Base-by-base conservation (phyloP, 768 basidiomycete species). In the Pulveroboletus sp. region DNA sequence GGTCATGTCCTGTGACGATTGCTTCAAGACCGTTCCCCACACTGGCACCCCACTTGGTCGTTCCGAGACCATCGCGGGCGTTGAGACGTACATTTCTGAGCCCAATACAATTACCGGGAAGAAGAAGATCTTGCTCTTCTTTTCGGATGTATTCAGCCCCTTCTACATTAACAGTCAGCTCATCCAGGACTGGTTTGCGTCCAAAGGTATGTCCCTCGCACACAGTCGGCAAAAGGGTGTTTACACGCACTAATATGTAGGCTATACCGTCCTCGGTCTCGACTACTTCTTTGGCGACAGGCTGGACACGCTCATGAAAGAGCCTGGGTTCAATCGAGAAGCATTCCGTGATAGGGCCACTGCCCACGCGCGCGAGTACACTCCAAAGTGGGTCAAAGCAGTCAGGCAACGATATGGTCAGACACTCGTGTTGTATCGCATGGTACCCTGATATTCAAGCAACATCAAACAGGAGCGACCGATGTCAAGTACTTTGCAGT, bases 221-320 rank as follows among this genome's bases (percentile, higher is more conserved):
- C 32, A 8, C 13, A 13, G 2, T 3, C 24, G 2, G 13, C 27
- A 14, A 16, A 29, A 23, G 7, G 19, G 20, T 41, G 19, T 16
- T 38, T 4, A 49, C 37, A 12, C 16, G 19, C 8, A 29, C 12
- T 37, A 11, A 19, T 31, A 10, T n/a, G 16, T 13, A 84, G 83
- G 83, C 1, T 85, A 76, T 58, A 64, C 71, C 38, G 81, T 85
- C 5, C 61, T 84, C 5, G 81, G 80, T 2, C 63, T 78, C 35
- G 84, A 85, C 51, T 85, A 82, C 62, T 84, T 86, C 64, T 73
- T 82, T 42, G 81, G 83, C 7, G 79, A 84, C 45, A 69, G 76
- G 11, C 56, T 84, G 1, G 56, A 74, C n/a, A 45, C 56, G 1
- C 72, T 77, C 51, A 59, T 65, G 19, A 62, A 67, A 3, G 68